A percentile compares a stretch with the other conserved stretches of the same genome.
These are phyloP conservation scores for Pyrenula massariospora DNA, from an alignment of 495 filamentous ascomycete genomes.

Conservation along the genomic window DNA sequence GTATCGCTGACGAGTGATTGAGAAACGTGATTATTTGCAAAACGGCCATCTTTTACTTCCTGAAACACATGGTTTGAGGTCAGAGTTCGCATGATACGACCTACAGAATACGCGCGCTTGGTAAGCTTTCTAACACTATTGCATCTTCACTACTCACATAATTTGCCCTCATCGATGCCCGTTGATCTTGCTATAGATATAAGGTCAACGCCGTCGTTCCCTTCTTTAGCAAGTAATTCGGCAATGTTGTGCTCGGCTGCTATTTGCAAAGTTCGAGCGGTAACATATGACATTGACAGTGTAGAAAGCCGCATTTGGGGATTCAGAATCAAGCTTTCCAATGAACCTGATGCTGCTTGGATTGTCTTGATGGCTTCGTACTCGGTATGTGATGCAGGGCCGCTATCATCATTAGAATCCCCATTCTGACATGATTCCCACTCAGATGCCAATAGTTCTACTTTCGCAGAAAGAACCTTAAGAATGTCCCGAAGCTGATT, in stretches of 20 bases:
- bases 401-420: not conserved
- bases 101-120: not conserved
- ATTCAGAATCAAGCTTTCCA: not conserved
- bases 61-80: conserved; percentile 23
- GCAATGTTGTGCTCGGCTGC: not conserved
- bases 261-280: not conserved
- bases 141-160: not conserved
- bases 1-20: conserved; percentile 19
- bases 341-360: not conserved
- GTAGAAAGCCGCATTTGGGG: not conserved
- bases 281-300: not conserved
- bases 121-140: not conserved
- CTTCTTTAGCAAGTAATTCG: not conserved
- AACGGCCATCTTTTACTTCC: conserved; percentile 11
- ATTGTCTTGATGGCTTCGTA: not conserved
- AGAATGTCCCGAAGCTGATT: not conserved
- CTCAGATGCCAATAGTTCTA: not conserved
- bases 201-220: not conserved
- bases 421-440: not conserved
- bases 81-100: conserved; percentile 16
- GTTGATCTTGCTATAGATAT: not conserved
- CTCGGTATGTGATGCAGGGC: not conserved
- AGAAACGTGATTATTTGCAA: conserved; percentile 22
- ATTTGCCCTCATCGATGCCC: not conserved
- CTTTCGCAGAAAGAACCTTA: not conserved